Evolutionary conservation across 169 alveolate species (phyloP).

Genomic region (Plasmodium yoelii): DNA sequence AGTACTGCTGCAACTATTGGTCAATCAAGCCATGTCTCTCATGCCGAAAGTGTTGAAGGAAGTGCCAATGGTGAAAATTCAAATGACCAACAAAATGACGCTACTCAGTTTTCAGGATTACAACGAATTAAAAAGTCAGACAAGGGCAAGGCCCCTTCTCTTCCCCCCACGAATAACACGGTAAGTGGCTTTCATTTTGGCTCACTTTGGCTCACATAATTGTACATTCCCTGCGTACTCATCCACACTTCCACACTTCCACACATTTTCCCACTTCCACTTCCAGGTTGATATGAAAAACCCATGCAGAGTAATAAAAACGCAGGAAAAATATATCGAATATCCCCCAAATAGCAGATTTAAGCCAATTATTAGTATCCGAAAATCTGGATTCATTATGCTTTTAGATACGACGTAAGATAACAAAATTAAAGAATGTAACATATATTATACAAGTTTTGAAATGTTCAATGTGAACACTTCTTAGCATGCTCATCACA

Average conservation of each 20-base stretch:
- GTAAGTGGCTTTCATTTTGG: not conserved
- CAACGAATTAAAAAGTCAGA: constrained; percentile 78
- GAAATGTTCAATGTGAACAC: no score
- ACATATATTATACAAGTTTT: not conserved
- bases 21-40: constrained; percentile 84
- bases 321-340: constrained; percentile 89
- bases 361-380: constrained; percentile 89
- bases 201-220: not conserved
- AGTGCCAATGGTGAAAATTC: constrained; percentile 71
- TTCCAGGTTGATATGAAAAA: constrained; percentile 83
- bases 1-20: constrained; percentile 87
- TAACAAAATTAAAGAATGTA: not conserved
- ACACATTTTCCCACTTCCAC: constrained; percentile 76
- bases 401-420: constrained; percentile 84
- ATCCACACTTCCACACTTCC: constrained; percentile 26
- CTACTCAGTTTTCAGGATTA: constrained; percentile 19
- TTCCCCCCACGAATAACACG: constrained; percentile 68
- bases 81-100: constrained; percentile 83
- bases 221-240: not conserved
- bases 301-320: constrained; percentile 94
- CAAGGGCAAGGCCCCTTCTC: constrained; percentile 77
- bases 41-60: constrained; percentile 78
- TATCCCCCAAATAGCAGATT: constrained; percentile 85
- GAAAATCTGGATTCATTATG: constrained; percentile 90
- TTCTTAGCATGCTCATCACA: not conserved